phyloP scores from a whole-genome alignment of 257 asterid genomes.

The Jacaranda copaia region DNA sequence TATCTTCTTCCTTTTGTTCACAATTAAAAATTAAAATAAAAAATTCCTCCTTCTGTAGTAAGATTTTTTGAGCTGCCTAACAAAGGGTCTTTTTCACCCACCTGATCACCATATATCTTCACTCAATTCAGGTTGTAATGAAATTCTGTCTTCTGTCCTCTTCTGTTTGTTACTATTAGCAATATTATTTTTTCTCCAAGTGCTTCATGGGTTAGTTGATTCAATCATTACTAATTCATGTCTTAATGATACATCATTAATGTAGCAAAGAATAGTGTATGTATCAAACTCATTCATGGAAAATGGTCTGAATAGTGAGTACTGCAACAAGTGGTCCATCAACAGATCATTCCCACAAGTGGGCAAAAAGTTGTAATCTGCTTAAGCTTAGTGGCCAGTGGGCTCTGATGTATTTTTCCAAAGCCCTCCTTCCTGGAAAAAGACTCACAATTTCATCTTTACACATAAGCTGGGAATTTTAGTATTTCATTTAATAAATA shows the following conservation, averaged over 20 bases:
- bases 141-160: neutral
- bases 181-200: neutral
- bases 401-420: conserved; percentile 15
- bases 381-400: neutral
- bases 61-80: too few species aligned
- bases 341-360: conserved; percentile 21
- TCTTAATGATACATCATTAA: conserved; percentile 40
- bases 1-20: too few species aligned
- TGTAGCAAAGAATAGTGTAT: conserved; percentile 23
- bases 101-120: neutral
- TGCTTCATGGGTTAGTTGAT: conserved; percentile 32
- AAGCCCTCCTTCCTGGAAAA: conserved; percentile 25
- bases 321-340: conserved; percentile 41
- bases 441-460: conserved; percentile 7
- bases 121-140: neutral
- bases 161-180: neutral
- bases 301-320: conserved; percentile 33
- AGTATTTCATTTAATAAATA: too few species aligned
- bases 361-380: conserved; percentile 27
- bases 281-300: neutral
- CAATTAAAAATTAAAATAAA: too few species aligned
- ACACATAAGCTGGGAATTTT: neutral
- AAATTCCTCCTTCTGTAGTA: too few species aligned
- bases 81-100: neutral
- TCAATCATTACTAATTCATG: conserved; percentile 38